phyloP scores from a whole-genome alignment of 345 rosid genomes.

The Arabidopsis thaliana region TAIR10.1 NC_003070.9:6041001-6041500 shows the following conservation, averaged over 20 bases:
- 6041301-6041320: constrained; percentile 97
- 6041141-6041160: constrained; percentile 93
- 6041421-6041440: neutral
- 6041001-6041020: neutral
- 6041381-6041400: constrained; percentile 1
- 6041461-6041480: neutral
- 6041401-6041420: neutral
- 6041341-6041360: constrained; percentile 95
- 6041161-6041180: constrained; percentile 90
- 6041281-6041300: constrained; percentile 25
- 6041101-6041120: constrained; percentile 99
- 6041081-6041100: constrained; percentile 93
- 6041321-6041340: constrained; percentile 98
- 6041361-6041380: constrained; percentile 53
- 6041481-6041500: neutral
- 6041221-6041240: constrained; percentile 14
- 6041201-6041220: constrained; percentile 94
- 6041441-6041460: constrained; percentile 22
- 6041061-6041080: constrained; percentile 87
- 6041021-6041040: constrained; percentile 42
- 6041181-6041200: constrained; percentile 94
- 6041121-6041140: constrained; percentile 98
- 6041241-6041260: constrained; percentile 11
- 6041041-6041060: constrained; percentile 55
- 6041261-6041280: constrained; percentile 19